Evolutionary conservation across 176 grass and related monocot genomes (phyloP), one percentile per base, ranked within the genome.

Genomic region (Hsuehochloa calcarea): DNA sequence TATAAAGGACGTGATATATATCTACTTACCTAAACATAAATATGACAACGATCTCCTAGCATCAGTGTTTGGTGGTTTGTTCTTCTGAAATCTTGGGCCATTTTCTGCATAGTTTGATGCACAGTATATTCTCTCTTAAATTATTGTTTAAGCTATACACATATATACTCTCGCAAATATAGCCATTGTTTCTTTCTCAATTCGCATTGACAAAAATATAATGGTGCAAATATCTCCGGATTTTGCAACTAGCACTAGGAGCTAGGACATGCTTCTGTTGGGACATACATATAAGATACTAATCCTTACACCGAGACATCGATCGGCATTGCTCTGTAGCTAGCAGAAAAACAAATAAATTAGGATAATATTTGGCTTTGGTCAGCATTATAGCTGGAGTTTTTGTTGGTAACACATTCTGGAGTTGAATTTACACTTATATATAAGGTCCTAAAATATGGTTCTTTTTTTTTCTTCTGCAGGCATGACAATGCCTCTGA

Each of bases 401-500:
- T 26, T 8, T 71, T 5, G 52, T 22, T 56, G 52, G 1, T 46
- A 3, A n/a, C 26, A 37, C 3, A 75, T 35, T 11, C 40, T 45
- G n/a, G 15, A 31, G 17, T 34, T 65, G 16, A 51, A 44, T 44
- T 77, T 56, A 56, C 52, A 56, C 19, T 56, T 22, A 3, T 45
- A 56, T 56, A 22, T 3, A n/a, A 56, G 20, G 6, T 56, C 6
- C 41, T 35, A 12, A 65, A 65, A 64, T 45, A 44, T 50, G 25
- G 0, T 17, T 7, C 9, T 4, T 22, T 22, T 54, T 19, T 51
- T 43, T 20, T 8, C n/a, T n/a, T 12, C 59, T 69, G 34, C 82
- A 89, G 89, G 84, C 22, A 67, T 87, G 60, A 73, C 84, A 11
- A 74, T 87, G 74, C 67, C 89, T 14, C 47, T 79, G 31, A 43